Base-by-base conservation (phyloP, 768 basidiomycete genomes). In the Sarcomyxa edulis region DNA sequence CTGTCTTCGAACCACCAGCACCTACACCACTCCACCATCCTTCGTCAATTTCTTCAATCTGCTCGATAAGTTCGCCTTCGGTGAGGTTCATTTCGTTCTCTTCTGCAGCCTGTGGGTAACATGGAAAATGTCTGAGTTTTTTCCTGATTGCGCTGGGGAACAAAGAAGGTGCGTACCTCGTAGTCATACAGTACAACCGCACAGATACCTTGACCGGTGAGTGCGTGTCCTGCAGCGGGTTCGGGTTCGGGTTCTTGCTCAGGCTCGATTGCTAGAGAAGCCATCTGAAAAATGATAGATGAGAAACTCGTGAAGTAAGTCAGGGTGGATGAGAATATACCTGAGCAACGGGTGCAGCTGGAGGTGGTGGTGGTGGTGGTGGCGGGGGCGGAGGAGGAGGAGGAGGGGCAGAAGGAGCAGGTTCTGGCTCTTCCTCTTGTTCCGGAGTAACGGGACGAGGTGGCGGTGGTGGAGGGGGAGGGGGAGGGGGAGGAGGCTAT, bases 1-100 rank as follows among this genome's bases (percentile, higher is more conserved):
- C 93, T 5, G 61, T 66, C 64, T 84, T 81, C n/a, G n/a, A n/a
- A 5, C 89, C 91, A 18, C 68, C 72, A 29, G 69, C 61, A 22
- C 79, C 81, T 34, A 78, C 66, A 14, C 90, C 94, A 40, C 68
- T 73, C 94, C 93, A 96, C 94, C 94, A 97, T 6, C 87, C 87
- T 48, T 89, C 86, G 46, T 84, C 89, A 11, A 89, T 61, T 59
- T 88, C 81, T 59, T 92, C 86, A 31, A 95, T 78, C 45, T 84
- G 75, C 39, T 84, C 78, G 32, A 96, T 78, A 24, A 80, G 60
- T 52, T 93, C 88, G 32, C 89, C 89, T 56, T 94, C 92, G 2
- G 65, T 47, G 15, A 96, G 69, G 40, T 57, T 58, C 65, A 96
- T 78, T 54, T 96, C 93, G 51, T 92, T 91, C 45, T 90, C 85